Conservation (phyloP, 2,329 filamentous ascomycete genomes). For the Fusarium oligoseptatum region DNA sequence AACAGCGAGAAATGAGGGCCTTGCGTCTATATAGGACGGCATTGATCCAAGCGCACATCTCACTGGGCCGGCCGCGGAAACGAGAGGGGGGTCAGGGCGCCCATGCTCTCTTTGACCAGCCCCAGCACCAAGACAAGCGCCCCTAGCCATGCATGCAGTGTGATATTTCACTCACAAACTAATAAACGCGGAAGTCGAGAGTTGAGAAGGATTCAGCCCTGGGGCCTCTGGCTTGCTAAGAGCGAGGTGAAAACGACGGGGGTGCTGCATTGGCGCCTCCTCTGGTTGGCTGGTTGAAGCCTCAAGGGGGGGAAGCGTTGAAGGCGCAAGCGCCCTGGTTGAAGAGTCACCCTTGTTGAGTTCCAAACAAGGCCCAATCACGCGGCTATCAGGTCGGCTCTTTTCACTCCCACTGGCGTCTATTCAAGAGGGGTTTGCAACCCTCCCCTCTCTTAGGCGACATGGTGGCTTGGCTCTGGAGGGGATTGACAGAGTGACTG, state of each 20-base stretch:
- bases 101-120: slow-evolving; percentile 23
- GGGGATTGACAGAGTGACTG: slow-evolving; percentile 28
- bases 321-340: slow-evolving; percentile 48
- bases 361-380: slow-evolving; percentile 46
- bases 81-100: slow-evolving; percentile 15
- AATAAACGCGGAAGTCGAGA: slow-evolving; percentile 31
- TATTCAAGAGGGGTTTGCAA: slow-evolving; percentile 42
- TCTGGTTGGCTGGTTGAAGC: slow-evolving; percentile 40
- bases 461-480: slow-evolving; percentile 25
- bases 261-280: slow-evolving; percentile 16
- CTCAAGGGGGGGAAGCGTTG: slow-evolving; percentile 38
- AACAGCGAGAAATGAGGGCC: slow-evolving; percentile 42
- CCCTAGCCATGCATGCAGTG: slow-evolving; percentile 49
- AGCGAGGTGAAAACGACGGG: slow-evolving; percentile 25
- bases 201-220: slow-evolving; percentile 39
- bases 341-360: slow-evolving; percentile 30
- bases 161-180: slow-evolving; percentile 42
- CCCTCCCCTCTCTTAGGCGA: slow-evolving; percentile 29
- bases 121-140: slow-evolving; percentile 42
- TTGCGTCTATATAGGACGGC: slow-evolving; percentile 47
- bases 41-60: slow-evolving; percentile 26
- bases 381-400: slow-evolving; percentile 45
- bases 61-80: slow-evolving; percentile 25
- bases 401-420: slow-evolving; percentile 47
- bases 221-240: slow-evolving; percentile 23